Base-by-base conservation (phyloP, 495 filamentous ascomycete genomes). In the Friedmanniomyces simplex region DNA sequence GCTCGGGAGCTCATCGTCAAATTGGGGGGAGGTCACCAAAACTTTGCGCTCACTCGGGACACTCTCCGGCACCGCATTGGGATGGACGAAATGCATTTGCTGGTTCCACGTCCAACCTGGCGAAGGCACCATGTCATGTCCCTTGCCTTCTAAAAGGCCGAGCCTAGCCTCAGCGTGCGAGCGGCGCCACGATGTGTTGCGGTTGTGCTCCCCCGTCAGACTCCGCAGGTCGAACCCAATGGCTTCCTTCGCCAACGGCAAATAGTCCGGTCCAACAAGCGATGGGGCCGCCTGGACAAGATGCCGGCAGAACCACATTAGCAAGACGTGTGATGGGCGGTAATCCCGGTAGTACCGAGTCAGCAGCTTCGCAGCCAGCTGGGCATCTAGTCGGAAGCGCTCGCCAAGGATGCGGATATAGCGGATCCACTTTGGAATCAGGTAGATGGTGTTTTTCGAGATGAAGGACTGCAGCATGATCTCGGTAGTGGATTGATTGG, bases 381-480 rank as follows among this genome's bases (percentile, higher is more conserved):
- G 0, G 4, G 34, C 45, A 25, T 51, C 36, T 2, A 63, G n/a
- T 16, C 4, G n/a, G 56, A 59, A 45, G 8, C 45, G 2, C 22
- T 21, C 1, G 8, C 61, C 61, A 0, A 55, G 3, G 34, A 26
- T 28, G 14, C 24, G 47, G 7, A 60, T n/a, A 34, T 51, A 47
- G 12, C 25, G 28, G 30, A 63, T 24, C 60, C 60, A 66, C 22
- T 52, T 32, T 8, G 51, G 51, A 4, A 63, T 61, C 16, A 60
- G 50, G 36, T 49, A 11, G 8, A 55, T 16, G 2, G 24, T n/a
- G 13, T 55, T n/a, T 8, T 53, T 16, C n/a, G n/a, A 6, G 13
- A 63, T 26, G 54, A 63, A 63, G n/a, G 25, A 48, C 21, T 54
- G 14, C 26, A 66, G 37, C 30, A 63, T 42, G 41, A 54, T 54